These are phyloP conservation scores for Lasiodiplodia sp. DNA, from an alignment of 2,329 filamentous ascomycete genomes.

Conservation along the genomic window DNA sequence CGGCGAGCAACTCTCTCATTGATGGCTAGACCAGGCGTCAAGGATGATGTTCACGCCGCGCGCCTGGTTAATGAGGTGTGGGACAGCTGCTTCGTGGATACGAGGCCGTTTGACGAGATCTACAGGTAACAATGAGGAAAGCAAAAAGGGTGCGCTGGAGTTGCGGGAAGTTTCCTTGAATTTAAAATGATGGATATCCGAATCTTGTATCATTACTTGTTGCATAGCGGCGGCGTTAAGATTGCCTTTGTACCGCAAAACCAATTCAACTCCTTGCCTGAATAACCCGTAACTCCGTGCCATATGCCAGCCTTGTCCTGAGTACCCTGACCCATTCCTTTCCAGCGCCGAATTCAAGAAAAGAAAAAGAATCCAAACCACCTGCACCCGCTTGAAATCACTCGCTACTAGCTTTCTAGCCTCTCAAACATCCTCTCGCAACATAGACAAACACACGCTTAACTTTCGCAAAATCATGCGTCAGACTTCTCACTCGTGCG, in stretches of 20 bases:
- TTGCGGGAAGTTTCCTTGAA: background rate
- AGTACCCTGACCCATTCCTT: background rate
- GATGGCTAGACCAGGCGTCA: conserved; percentile 77
- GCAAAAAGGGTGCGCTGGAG: background rate
- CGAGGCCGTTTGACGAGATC: conserved; percentile 94
- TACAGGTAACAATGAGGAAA: conserved; percentile 66
- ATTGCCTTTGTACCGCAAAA: conserved; percentile 25
- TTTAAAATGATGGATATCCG: conserved; percentile 20
- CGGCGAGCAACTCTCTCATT: conserved; percentile 81
- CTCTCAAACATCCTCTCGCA: background rate
- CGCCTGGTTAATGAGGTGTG: conserved; percentile 97
- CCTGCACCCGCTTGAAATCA: conserved; percentile 17
- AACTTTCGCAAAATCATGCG: background rate
- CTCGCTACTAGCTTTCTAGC: background rate
- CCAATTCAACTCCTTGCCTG: conserved; percentile 28
- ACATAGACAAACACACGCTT: background rate
- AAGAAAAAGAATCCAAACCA: background rate
- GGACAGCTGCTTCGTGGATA: conserved; percentile 96
- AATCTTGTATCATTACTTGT: conserved; percentile 28
- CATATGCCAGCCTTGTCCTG: conserved; percentile 13
- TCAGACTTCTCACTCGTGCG: conserved; percentile 29
- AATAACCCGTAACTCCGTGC: conserved; percentile 14
- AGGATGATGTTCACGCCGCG: conserved; percentile 83
- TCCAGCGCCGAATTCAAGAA: conserved; percentile 12
- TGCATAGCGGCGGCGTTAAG: conserved; percentile 30